These are phyloP conservation scores for Plasmodium berghei DNA, from an alignment of 169 alveolate species.

Conservation along the genomic window DNA sequence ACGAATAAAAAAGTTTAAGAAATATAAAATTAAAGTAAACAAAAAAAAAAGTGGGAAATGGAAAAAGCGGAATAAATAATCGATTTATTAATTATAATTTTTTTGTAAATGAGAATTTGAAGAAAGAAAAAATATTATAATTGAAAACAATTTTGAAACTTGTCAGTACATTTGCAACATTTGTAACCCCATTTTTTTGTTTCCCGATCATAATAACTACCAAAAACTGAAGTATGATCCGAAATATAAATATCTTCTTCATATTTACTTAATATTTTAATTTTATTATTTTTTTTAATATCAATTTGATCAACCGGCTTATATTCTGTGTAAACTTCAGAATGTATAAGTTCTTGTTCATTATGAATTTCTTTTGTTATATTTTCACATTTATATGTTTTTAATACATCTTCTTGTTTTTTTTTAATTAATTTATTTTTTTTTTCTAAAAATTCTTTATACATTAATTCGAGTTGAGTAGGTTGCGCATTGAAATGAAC, in stretches of 20 bases:
- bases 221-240: slow-evolving; percentile 91
- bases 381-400: slow-evolving; percentile 78
- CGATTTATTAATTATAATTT: too few relatives aligned
- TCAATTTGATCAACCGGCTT: slow-evolving; percentile 47
- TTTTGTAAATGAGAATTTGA: too few relatives aligned
- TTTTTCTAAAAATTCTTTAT: slow-evolving; percentile 79
- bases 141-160: slow-evolving; percentile 43
- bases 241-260: slow-evolving; percentile 87
- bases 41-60: too few relatives aligned
- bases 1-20: too few relatives aligned
- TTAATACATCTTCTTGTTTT: slow-evolving; percentile 78
- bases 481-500: slow-evolving; percentile 90
- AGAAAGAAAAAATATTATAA: not conserved
- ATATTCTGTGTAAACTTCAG: slow-evolving; percentile 73
- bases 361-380: not conserved
- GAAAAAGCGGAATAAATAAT: too few relatives aligned
- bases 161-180: slow-evolving; percentile 84
- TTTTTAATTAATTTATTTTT: slow-evolving; percentile 77
- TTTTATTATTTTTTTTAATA: slow-evolving; percentile 2
- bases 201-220: slow-evolving; percentile 88
- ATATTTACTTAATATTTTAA: slow-evolving; percentile 79
- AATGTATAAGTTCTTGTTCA: slow-evolving; percentile 57
- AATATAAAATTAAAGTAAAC: too few relatives aligned
- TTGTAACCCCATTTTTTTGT: slow-evolving; percentile 90
- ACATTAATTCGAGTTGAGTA: slow-evolving; percentile 86